Evolutionary conservation across 2,329 filamentous ascomycete species (phyloP).

Genomic region (Neospermospora avenae): DNA sequence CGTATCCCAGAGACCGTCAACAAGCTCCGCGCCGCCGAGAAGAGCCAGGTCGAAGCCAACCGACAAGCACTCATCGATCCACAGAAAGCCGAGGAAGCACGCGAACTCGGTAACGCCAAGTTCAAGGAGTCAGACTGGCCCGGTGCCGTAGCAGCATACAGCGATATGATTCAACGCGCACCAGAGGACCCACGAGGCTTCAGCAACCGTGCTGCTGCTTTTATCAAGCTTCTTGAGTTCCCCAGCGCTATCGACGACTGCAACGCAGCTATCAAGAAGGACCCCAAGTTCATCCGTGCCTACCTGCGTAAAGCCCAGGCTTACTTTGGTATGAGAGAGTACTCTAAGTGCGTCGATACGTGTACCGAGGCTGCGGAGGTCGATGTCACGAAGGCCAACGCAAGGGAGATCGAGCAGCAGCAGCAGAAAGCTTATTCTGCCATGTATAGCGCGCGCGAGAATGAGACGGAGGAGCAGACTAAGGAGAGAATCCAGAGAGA

Average conservation of each 20-base stretch:
- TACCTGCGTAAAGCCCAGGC: conserved; percentile 97
- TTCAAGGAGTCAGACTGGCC: conserved; percentile 98
- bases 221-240: conserved; percentile 96
- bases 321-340: conserved; percentile 96
- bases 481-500: conserved; percentile 86
- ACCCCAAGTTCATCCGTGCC: conserved; percentile 88
- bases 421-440: conserved; percentile 88
- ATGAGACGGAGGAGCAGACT: conserved; percentile 95
- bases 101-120: conserved; percentile 90
- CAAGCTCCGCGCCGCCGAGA: conserved; percentile 90
- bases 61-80: conserved; percentile 84
- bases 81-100: conserved; percentile 89
- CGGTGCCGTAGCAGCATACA: conserved; percentile 88
- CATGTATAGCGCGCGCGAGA: conserved; percentile 87
- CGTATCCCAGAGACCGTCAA: conserved; percentile 89
- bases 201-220: conserved; percentile 94
- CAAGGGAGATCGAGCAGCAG: conserved; percentile 88
- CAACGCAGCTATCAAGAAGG: conserved; percentile 84
- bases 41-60: conserved; percentile 73
- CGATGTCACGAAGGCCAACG: conserved; percentile 74
- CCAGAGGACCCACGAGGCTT: conserved; percentile 92
- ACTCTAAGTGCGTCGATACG: conserved; percentile 88
- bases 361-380: conserved; percentile 77
- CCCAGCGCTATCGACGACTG: conserved; percentile 92
- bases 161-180: conserved; percentile 93